phyloP scores from a whole-genome alignment of 305 asterid species.

The Solanum hybrid region DNA sequence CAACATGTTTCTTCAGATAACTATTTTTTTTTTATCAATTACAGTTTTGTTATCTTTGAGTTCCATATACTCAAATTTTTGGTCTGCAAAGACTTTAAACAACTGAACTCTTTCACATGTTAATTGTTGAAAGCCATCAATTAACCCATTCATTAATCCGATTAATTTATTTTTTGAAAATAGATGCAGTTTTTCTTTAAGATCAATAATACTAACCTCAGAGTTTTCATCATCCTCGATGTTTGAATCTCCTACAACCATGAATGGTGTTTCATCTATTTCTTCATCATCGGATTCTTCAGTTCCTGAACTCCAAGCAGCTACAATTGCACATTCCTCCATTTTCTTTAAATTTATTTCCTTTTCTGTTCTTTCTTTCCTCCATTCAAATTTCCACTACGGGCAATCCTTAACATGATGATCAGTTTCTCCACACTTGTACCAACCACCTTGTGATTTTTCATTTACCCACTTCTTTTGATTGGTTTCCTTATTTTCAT shows the following conservation, averaged over 20 bases:
- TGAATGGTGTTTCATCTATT: neutral
- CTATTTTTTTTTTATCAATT: too few species aligned
- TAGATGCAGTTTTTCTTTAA: neutral
- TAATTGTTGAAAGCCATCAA: neutral
- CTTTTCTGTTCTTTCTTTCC: neutral
- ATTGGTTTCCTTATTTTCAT: neutral
- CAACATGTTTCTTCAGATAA: neutral
- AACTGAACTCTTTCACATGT: neutral
- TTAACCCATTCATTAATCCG: neutral
- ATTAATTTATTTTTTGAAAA: too few species aligned
- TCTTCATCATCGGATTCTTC: neutral
- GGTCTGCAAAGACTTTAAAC: neutral
- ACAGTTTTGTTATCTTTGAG: neutral
- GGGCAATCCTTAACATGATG: neutral
- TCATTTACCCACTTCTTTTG: neutral
- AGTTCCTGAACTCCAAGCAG: neutral
- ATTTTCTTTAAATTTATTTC: neutral
- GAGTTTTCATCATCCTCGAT: neutral
- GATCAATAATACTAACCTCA: neutral
- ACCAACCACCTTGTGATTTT: neutral
- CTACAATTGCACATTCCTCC: neutral
- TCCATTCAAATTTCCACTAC: neutral
- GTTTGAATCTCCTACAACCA: neutral
- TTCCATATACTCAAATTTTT: neutral
- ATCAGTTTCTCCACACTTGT: neutral